These are phyloP conservation scores for Aulographum hederae DNA, from an alignment of 2,329 filamentous ascomycete genomes.

Conservation along the genomic window DNA sequence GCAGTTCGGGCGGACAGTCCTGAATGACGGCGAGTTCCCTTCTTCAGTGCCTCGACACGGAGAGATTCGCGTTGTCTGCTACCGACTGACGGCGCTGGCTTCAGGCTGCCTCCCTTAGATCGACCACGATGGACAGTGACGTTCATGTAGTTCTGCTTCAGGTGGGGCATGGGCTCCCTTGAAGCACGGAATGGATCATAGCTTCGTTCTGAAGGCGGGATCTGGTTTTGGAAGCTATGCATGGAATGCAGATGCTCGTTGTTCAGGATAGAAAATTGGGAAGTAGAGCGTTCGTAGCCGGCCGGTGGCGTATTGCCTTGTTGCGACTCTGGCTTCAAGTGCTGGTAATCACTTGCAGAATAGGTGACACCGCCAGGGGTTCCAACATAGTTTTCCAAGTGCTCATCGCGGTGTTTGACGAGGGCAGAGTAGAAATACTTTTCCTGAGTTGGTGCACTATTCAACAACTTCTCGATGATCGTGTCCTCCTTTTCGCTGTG, in stretches of 20 bases:
- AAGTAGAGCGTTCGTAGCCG: conserved; percentile 24
- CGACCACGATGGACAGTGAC: conserved; percentile 46
- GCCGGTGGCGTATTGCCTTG: conserved; percentile 9
- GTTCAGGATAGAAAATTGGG: conserved; percentile 37
- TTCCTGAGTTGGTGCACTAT: conserved; percentile 54
- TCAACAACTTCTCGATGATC: conserved; percentile 47
- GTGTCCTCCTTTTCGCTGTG: conserved; percentile 63
- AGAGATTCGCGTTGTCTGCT: conserved; percentile 9
- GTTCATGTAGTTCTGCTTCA: conserved; percentile 42
- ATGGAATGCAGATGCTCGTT: conserved; percentile 31
- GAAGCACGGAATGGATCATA: conserved; percentile 76
- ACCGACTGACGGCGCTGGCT: no score
- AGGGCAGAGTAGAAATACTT: conserved; percentile 86
- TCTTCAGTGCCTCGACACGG: conserved; percentile 17
- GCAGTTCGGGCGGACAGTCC: conserved; percentile 10
- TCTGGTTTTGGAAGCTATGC: conserved; percentile 30
- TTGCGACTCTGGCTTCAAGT: conserved; percentile 28
- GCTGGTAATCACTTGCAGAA: conserved; percentile 82
- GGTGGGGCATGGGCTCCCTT: conserved; percentile 28
- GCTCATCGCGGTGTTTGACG: conserved; percentile 62
- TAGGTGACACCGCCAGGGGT: conserved; percentile 50
- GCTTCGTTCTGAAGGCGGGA: conserved; percentile 37
- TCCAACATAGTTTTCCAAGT: conserved; percentile 68
- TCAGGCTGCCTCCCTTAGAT: conserved; percentile 15
- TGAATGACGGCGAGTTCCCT: conserved; percentile 14